Percentiles rank a stretch among this genome's conserved stretches.
phyloP scores from a whole-genome alignment of 169 alveolate genomes.

The Plasmodium relictum region DNA sequence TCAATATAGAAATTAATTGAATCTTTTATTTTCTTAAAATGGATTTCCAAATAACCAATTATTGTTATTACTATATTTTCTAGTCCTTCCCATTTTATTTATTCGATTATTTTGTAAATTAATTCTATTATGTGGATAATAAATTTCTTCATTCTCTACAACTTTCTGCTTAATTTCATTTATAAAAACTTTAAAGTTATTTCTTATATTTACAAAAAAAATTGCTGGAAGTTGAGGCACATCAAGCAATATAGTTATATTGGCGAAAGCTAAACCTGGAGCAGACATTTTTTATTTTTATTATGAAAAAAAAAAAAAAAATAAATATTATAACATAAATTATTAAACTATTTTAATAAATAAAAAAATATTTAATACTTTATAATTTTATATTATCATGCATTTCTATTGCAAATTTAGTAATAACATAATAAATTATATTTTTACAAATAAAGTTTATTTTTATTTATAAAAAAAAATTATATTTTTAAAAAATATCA shows the following conservation, averaged over 20 bases:
- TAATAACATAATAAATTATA: no score
- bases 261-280: constrained; percentile 85
- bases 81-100: constrained; percentile 86
- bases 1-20: no score
- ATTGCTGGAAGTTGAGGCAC: constrained; percentile 90
- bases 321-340: not conserved
- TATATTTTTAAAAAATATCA: no score
- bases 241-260: constrained; percentile 84
- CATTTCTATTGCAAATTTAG: no score
- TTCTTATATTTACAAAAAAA: constrained; percentile 84
- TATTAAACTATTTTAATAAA: not conserved
- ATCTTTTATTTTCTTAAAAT: not conserved
- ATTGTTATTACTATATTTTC: constrained; percentile 79
- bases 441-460: no score
- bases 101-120: constrained; percentile 80
- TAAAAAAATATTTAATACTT: no score
- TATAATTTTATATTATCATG: not conserved
- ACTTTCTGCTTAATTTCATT: constrained; percentile 50
- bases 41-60: constrained; percentile 72
- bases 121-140: constrained; percentile 86
- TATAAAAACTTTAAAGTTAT: constrained; percentile 76
- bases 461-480: no score
- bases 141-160: constrained; percentile 77
- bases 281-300: constrained; percentile 43
- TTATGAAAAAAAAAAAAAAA: not conserved